phyloP scores from a whole-genome alignment of 257 asterid species.

The Nemophila menziesii region DNA sequence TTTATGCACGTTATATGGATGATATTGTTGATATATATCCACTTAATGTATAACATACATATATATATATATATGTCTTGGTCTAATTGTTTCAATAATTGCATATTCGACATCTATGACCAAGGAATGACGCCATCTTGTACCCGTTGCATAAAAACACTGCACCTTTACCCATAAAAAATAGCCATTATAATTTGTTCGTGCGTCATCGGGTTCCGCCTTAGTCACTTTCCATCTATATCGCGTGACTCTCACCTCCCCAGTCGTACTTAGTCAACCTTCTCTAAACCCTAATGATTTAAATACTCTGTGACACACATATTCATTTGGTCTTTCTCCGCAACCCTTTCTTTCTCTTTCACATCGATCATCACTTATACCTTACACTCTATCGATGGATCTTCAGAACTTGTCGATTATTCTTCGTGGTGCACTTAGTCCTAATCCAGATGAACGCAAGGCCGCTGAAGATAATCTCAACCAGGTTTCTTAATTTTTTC shows the following conservation, averaged over 20 bases:
- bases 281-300: constrained; percentile 20
- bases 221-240: too few relatives aligned
- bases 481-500: constrained; percentile 37
- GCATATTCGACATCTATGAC: too few relatives aligned
- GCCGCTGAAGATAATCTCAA: constrained; percentile 84
- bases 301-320: constrained; percentile 7
- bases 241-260: background rate
- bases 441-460: constrained; percentile 73
- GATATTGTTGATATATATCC: too few relatives aligned
- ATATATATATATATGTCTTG: too few relatives aligned
- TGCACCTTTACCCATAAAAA: too few relatives aligned
- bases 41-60: too few relatives aligned
- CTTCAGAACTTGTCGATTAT: constrained; percentile 61
- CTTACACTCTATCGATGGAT: constrained; percentile 38
- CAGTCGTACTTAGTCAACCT: background rate
- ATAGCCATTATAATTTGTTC: too few relatives aligned
- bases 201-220: too few relatives aligned
- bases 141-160: too few relatives aligned
- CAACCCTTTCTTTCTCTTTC: background rate
- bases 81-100: too few relatives aligned
- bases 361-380: background rate
- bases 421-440: constrained; percentile 72
- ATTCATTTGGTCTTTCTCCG: constrained; percentile 6
- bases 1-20: too few relatives aligned
- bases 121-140: too few relatives aligned